phyloP scores from a whole-genome alignment of 805 yeast species.

The Limtongia smithiae region DNA sequence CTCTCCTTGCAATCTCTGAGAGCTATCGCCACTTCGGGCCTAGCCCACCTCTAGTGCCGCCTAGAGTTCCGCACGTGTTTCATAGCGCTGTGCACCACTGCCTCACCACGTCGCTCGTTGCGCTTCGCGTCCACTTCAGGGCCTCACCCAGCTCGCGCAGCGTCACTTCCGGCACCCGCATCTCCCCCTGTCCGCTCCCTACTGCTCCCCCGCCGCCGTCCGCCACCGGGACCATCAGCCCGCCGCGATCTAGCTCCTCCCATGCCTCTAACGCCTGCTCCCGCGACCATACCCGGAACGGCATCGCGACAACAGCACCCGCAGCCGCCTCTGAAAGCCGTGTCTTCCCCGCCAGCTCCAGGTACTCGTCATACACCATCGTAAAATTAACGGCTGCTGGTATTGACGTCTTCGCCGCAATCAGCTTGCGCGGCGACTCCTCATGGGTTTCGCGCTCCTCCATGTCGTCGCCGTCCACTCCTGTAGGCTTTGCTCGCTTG shows the following conservation, averaged over 20 bases:
- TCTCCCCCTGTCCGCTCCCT: slow-evolving; percentile 9
- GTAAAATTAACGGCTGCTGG: slow-evolving; percentile 65
- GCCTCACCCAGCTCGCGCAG: slow-evolving; percentile 6
- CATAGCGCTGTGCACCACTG: slow-evolving; percentile 10
- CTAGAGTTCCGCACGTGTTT: background rate
- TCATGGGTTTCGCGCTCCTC: too few relatives aligned
- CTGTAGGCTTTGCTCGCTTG: too few relatives aligned
- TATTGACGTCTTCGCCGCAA: background rate
- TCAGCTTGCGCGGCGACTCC: too few relatives aligned
- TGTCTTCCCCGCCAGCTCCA: slow-evolving; percentile 16
- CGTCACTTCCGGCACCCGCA: slow-evolving; percentile 12
- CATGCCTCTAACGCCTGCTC: slow-evolving; percentile 64
- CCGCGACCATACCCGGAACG: slow-evolving; percentile 56
- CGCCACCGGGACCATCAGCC: slow-evolving; percentile 42
- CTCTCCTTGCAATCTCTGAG: too few relatives aligned
- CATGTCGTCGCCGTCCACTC: too few relatives aligned
- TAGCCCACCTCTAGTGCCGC: too few relatives aligned
- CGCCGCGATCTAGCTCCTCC: slow-evolving; percentile 62
- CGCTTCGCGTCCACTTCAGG: background rate
- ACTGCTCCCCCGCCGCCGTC: slow-evolving; percentile 4
- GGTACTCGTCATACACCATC: slow-evolving; percentile 71
- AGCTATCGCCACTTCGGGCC: too few relatives aligned
- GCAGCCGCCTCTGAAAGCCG: slow-evolving; percentile 43
- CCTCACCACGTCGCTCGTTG: slow-evolving; percentile 9
- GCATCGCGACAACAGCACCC: slow-evolving; percentile 36